Evolutionary conservation across 2,329 filamentous ascomycete species (phyloP), one percentile per base, ranked within the genome.

Genomic region (Arthrobotrys conoides): DNA sequence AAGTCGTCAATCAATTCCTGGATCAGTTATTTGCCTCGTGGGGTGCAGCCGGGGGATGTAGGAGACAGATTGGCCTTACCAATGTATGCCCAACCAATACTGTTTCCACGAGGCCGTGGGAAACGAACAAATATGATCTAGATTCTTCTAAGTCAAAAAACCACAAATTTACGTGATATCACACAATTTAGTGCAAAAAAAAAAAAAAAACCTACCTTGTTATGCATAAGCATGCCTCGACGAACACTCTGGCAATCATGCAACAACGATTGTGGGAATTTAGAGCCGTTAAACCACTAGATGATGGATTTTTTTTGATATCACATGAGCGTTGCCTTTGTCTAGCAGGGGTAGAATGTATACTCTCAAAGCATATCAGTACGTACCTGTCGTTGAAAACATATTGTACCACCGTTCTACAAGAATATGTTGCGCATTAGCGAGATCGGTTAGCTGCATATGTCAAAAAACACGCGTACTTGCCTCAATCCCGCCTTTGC

Each of bases 391-490:
- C 41, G 20, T 78, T 91, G 88, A 76, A 96, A 88, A 82, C 92
- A 97, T 76, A 98, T 94, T 0, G 94, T 97, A 8, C 95, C 95
- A 22, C 90, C 96, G 48, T 86, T 85, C 89, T 91, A 77, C 36
- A 75, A 18, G 46, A 71, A 72, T 61, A 71, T 69, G 66, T 57
- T 76, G 53, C 64, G 70, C 84, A 84, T 38, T 84, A 84, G 64
- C 82, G 83, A 80, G 69, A 24, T 65, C 67, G 78, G 51, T 64
- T 78, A 68, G 68, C 68, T 69, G 63, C 75, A 78, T 69, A 49
- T 46, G 75, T 78, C 68, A 78, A 79, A 76, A 63, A 9, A 46
- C 63, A 73, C 63, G 69, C 53, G 38, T 80, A 85, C 88, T 84
- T 82, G 90, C 90, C 71, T 85, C 83, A 71, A 84, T 85, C 1